These are phyloP conservation scores for Gracilaria gracilis DNA, from an alignment of 23 red algal genomes.

Conservation along the genomic window DNA sequence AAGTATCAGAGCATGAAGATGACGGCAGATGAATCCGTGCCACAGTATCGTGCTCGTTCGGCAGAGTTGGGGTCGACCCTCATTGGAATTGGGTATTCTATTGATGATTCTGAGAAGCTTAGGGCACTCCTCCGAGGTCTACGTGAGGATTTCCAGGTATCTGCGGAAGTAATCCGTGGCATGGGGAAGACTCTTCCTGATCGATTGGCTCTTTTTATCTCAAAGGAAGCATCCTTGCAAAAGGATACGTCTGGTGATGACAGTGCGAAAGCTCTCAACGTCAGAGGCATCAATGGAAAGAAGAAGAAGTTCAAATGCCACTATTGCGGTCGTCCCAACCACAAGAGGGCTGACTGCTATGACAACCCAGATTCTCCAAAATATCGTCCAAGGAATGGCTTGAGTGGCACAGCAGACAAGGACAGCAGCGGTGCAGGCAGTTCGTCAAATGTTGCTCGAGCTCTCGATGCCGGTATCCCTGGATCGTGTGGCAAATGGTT, in stretches of 20 bases:
- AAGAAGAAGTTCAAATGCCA: conserved; percentile 27
- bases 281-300: neutral
- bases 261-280: neutral
- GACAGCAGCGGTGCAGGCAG: neutral
- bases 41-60: conserved; percentile 21
- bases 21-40: neutral
- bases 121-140: conserved; percentile 30
- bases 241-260: neutral
- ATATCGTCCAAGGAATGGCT: conserved; percentile 7
- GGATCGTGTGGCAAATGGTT: conserved; percentile 10
- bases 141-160: conserved; percentile 7
- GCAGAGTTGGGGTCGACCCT: conserved; percentile 15
- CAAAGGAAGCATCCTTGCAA: neutral
- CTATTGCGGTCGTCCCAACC: conserved; percentile 21
- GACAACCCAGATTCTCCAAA: conserved; percentile 38
- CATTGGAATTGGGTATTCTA: neutral
- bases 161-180: conserved; percentile 34
- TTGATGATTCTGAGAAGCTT: conserved; percentile 15
- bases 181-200: neutral
- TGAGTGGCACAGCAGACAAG: neutral
- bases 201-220: neutral
- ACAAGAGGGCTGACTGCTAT: conserved; percentile 43
- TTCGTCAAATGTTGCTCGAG: neutral
- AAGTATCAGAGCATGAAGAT: conserved; percentile 25
- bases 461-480: conserved; percentile 1